Percentiles rank a stretch among this genome's conserved stretches.
phyloP scores from a whole-genome alignment of 495 filamentous ascomycete genomes.

The Stereocaulon alpinum region DNA sequence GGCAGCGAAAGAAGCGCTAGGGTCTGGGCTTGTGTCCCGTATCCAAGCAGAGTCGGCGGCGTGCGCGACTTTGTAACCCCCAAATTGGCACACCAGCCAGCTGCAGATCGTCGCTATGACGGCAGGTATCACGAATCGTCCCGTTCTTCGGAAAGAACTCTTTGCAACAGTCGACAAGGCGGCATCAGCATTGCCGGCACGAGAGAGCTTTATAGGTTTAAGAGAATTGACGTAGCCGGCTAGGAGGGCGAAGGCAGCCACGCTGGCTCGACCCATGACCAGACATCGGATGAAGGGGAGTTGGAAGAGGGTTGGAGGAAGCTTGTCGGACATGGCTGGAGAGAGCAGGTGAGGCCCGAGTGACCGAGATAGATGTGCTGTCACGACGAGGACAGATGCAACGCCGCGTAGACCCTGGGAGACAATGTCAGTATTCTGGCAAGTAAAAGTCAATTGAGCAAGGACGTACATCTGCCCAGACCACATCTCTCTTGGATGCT shows the following conservation, averaged over 20 bases:
- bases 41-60: conserved; percentile 51
- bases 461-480: conserved; percentile 15
- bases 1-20: conserved; percentile 28
- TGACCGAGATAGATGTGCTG: conserved; percentile 52
- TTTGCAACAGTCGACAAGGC: conserved; percentile 47
- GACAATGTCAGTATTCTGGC: neutral
- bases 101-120: conserved; percentile 47
- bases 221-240: conserved; percentile 60
- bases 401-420: conserved; percentile 52
- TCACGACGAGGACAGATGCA: conserved; percentile 52
- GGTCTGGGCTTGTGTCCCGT: conserved; percentile 41
- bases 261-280: conserved; percentile 53
- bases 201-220: conserved; percentile 51
- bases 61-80: conserved; percentile 47
- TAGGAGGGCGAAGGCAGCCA: conserved; percentile 56
- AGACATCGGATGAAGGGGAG: conserved; percentile 50
- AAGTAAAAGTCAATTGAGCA: neutral
- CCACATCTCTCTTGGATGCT: conserved; percentile 14
- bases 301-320: conserved; percentile 44
- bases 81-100: conserved; percentile 47
- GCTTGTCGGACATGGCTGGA: conserved; percentile 39
- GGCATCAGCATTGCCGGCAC: conserved; percentile 41
- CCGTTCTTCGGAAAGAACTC: conserved; percentile 54
- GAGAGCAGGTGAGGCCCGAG: conserved; percentile 50
- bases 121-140: conserved; percentile 51